These are phyloP conservation scores for Platanus orientalis DNA, from an alignment of 164 flowering plant genomes.

Conservation along the genomic window DNA sequence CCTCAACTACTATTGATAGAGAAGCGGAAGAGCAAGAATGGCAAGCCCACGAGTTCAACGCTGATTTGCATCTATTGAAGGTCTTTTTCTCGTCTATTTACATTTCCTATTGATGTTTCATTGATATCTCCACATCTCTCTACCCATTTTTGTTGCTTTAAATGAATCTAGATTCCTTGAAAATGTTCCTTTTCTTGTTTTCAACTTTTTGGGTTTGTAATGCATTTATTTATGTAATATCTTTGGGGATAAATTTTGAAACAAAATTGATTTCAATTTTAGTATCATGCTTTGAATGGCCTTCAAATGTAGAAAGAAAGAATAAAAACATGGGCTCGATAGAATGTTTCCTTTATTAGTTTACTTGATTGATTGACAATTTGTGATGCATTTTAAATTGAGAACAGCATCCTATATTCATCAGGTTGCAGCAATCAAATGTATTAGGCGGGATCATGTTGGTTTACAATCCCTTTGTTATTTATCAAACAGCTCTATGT, in stretches of 20 bases:
- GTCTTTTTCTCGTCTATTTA: slow-evolving; percentile 22
- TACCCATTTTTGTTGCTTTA: not conserved
- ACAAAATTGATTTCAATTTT: too few species aligned
- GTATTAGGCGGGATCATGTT: too few species aligned
- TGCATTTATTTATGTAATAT: not conserved
- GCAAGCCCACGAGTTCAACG: slow-evolving; percentile 68
- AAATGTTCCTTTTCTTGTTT: not conserved
- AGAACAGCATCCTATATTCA: too few species aligned
- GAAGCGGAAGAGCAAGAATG: slow-evolving; percentile 60
- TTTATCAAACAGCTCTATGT: too few species aligned
- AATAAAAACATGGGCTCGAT: too few species aligned
- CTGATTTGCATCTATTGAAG: slow-evolving; percentile 88
- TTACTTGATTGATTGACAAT: too few species aligned
- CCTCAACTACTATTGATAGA: slow-evolving; percentile 14
- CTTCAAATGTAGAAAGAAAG: too few species aligned
- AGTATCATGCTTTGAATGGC: too few species aligned
- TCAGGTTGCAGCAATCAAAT: too few species aligned
- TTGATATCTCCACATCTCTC: not conserved
- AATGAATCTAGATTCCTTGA: not conserved
- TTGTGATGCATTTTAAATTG: too few species aligned
- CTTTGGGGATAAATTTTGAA: not conserved
- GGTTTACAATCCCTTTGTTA: too few species aligned
- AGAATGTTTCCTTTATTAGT: too few species aligned
- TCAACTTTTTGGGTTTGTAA: not conserved
- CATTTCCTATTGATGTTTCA: not conserved